Base-by-base conservation (phyloP, 169 alveolate genomes). In the Cryptosporidium ryanae region DNA sequence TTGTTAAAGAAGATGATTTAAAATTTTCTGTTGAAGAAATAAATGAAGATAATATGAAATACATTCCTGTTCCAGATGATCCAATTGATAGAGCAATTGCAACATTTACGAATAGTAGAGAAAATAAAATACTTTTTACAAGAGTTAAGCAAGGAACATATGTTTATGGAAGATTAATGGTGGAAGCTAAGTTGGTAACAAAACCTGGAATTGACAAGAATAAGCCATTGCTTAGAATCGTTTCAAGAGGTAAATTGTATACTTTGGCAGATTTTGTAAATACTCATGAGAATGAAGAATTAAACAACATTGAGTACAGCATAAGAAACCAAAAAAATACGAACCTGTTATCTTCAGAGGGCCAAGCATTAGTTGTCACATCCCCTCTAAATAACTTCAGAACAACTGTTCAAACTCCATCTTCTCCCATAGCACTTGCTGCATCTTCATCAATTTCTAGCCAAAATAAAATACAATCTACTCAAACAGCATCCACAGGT, bases 51-150 rank as follows among this genome's bases (percentile, higher is more conserved):
- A 76, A 76, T 59, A 59, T 61, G 71, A 61, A 76, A 43, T 76
- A 76, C 57, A 76, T 34, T 25, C 87, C 87, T 1, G 87, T 76
- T 25, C 49, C 71, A 38, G 87, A 76, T 55, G 87, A 76, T 44
- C 87, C 87, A 57, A 76, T 76, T 43, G 87, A 76, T 44, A 76
- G 87, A 61, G 87, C 87, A 43, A 76, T 76, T 57, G 87, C 87
- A 61, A 76, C 87, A 7, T 76, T 76, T 31, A 59, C 87, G 38
- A 76, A 76, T 76, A 61, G 64, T 38, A 76, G 87, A 23, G 44
- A 76, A 27, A 76, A 76, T 25, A 76, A 76, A 59, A 61, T 76
- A 55, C 46, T 57, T 2, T 76, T 76, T 21, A 59, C 87, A 1
- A 76, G 87, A 29, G 87, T 76, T 2, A 76, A 76, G 2, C 87